These are phyloP conservation scores for Amoebophrya sp. DNA, from an alignment of 169 alveolate species.

Conservation along the genomic window DNA sequence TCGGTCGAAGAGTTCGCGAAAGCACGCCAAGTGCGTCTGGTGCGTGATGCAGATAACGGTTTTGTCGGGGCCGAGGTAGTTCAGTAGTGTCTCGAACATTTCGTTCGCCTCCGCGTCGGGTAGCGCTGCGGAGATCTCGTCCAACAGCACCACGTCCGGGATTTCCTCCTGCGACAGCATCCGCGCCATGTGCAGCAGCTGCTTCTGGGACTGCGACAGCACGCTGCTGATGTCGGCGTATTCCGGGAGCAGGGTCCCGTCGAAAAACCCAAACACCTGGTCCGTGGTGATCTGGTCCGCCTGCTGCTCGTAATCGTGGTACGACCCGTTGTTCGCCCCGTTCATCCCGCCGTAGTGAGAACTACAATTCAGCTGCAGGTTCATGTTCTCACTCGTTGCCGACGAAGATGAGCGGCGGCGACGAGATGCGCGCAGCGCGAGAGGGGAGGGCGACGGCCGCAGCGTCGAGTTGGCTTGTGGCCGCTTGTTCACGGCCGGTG, in stretches of 20 bases:
- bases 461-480: too few species aligned
- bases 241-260: background rate
- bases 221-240: background rate
- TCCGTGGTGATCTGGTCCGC: background rate
- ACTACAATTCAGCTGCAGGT: background rate
- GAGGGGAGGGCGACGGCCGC: too few species aligned
- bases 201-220: background rate
- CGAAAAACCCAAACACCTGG: background rate
- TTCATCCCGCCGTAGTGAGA: too few species aligned
- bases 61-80: background rate
- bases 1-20: background rate
- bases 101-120: background rate
- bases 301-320: background rate
- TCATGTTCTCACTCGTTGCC: background rate
- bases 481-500: too few species aligned
- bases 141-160: background rate
- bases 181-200: background rate
- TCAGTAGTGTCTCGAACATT: background rate
- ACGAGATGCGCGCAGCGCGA: too few species aligned
- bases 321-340: too few species aligned
- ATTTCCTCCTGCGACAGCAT: background rate
- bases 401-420: too few species aligned
- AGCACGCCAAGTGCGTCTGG: background rate
- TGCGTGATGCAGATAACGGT: background rate
- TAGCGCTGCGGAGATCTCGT: background rate